Percentiles rank a stretch among this genome's conserved stretches.
phyloP scores from a whole-genome alignment of 768 basidiomycete species.

The Leucosporidium scottii region DNA sequence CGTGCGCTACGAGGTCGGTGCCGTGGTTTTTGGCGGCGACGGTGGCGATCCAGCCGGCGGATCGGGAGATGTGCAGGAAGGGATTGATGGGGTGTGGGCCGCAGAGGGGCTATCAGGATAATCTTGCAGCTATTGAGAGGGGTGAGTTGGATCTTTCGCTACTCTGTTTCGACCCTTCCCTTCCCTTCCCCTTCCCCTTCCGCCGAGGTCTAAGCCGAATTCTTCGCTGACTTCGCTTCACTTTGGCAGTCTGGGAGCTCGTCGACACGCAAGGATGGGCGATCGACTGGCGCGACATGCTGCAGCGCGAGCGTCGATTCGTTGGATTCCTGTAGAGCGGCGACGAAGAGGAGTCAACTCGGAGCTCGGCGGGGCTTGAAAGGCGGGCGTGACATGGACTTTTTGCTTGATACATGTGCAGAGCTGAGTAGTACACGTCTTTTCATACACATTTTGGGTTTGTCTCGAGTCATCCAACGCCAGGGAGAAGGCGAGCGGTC shows the following conservation, averaged over 20 bases:
- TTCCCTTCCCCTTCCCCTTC: too few species aligned
- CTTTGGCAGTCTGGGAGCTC: constrained; percentile 16
- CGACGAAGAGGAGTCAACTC: too few species aligned
- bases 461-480: too few species aligned
- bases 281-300: constrained; percentile 21
- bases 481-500: too few species aligned
- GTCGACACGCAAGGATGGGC: constrained; percentile 21
- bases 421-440: too few species aligned
- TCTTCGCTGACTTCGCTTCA: not conserved
- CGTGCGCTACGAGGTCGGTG: not conserved
- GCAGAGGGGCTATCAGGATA: constrained; percentile 24
- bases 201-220: too few species aligned
- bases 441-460: too few species aligned
- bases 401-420: too few species aligned
- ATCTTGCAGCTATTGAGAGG: constrained; percentile 21
- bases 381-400: too few species aligned
- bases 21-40: constrained; percentile 29
- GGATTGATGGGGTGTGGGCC: constrained; percentile 22
- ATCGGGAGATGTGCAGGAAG: constrained; percentile 18
- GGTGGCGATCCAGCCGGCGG: constrained; percentile 4
- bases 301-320: constrained; percentile 19
- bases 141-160: constrained; percentile 13
- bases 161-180: not conserved
- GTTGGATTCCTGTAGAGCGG: constrained; percentile 23
- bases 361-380: too few species aligned